Percentiles rank a stretch among this genome's conserved stretches.
Evolutionary conservation across 2,329 filamentous ascomycete species (phyloP).

Genomic region (Nigrospora oryzae): DNA sequence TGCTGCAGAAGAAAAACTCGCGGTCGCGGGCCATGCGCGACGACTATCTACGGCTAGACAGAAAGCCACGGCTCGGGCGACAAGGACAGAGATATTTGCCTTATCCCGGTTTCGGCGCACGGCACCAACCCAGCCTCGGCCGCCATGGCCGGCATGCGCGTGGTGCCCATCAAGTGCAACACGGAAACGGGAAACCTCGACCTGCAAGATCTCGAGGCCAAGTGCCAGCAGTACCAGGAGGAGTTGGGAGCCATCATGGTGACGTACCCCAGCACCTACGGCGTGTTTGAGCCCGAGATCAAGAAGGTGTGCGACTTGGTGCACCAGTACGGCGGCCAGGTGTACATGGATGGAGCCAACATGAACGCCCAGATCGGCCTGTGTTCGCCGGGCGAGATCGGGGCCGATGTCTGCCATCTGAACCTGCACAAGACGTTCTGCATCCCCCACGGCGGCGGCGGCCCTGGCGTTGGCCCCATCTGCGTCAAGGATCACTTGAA

Average conservation of each 20-base stretch:
- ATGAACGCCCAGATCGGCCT: slow-evolving; percentile 98
- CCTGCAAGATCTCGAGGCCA: slow-evolving; percentile 73
- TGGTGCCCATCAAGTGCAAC: slow-evolving; percentile 88
- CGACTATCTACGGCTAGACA: no score
- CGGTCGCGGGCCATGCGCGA: no score
- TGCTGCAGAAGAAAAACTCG: no score
- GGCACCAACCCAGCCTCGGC: slow-evolving; percentile 94
- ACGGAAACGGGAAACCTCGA: slow-evolving; percentile 82
- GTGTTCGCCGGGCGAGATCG: slow-evolving; percentile 89
- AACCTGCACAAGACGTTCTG: slow-evolving; percentile 99
- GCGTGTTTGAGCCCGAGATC: slow-evolving; percentile 86
- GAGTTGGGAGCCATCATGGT: slow-evolving; percentile 92
- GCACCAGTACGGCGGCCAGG: slow-evolving; percentile 80
- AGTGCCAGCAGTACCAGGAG: slow-evolving; percentile 80
- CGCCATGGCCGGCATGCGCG: slow-evolving; percentile 91
- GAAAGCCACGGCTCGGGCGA: slow-evolving; percentile 48
- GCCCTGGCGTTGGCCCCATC: slow-evolving; percentile 88
- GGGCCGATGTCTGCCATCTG: slow-evolving; percentile 92
- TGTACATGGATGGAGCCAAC: slow-evolving; percentile 98
- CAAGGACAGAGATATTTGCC: slow-evolving; percentile 77
- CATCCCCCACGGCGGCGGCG: slow-evolving; percentile 91
- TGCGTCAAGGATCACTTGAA: slow-evolving; percentile 78
- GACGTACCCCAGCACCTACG: slow-evolving; percentile 91
- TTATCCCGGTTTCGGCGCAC: slow-evolving; percentile 92
- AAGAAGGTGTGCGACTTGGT: slow-evolving; percentile 81